These are phyloP conservation scores for Rhododendron molle DNA, from an alignment of 148 eudicot genomes.

Conservation along the genomic window DNA sequence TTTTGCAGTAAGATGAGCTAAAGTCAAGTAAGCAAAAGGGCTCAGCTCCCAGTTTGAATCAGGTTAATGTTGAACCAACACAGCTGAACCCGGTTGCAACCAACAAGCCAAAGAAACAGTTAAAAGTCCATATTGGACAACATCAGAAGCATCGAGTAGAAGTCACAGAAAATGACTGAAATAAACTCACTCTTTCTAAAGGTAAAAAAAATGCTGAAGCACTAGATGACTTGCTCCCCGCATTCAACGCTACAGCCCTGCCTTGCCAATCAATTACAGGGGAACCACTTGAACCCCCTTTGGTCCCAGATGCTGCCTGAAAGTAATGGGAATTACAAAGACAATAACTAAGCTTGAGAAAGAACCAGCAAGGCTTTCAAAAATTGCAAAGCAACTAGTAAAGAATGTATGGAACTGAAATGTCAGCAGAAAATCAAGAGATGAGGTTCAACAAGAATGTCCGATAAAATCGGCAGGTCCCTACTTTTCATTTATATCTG, in stretches of 20 bases:
- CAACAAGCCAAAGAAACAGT: not conserved
- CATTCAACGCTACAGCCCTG: slow-evolving; percentile 98
- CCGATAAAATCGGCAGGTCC: not conserved
- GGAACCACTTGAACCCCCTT: slow-evolving; percentile 99
- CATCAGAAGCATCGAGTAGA: not conserved
- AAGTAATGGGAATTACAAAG: not conserved
- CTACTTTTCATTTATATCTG: not conserved
- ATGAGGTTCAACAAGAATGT: not conserved
- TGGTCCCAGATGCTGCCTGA: slow-evolving; percentile 99
- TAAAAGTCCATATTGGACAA: not conserved
- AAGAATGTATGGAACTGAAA: not conserved
- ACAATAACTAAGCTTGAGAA: not conserved
- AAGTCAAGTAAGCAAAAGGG: not conserved
- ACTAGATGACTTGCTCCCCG: slow-evolving; percentile 92
- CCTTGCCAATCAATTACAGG: slow-evolving; percentile 99
- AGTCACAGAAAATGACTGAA: not conserved
- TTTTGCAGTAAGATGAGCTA: not conserved
- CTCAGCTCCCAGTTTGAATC: not conserved
- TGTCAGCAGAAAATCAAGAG: not conserved
- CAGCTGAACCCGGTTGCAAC: not conserved
- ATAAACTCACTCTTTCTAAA: slow-evolving; percentile 66
- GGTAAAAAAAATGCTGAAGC: slow-evolving; percentile 97
- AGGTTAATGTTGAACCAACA: not conserved
- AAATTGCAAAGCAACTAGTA: not conserved
- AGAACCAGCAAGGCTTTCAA: not conserved